Evolutionary conservation across 352 stramenopile species (phyloP).

Genomic region (Phytopythium chamaehyphon): DNA sequence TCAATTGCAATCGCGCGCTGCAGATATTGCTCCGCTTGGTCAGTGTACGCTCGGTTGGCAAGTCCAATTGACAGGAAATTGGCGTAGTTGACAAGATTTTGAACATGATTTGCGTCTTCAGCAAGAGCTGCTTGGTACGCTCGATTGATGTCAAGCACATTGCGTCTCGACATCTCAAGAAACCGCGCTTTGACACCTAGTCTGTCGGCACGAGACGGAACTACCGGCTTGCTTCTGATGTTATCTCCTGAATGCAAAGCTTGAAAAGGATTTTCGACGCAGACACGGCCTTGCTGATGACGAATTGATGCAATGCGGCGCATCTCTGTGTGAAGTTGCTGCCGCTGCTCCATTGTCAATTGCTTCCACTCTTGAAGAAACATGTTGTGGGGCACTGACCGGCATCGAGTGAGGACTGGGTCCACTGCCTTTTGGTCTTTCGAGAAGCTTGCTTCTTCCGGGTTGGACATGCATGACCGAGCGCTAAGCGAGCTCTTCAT

Average conservation of each 20-base stretch:
- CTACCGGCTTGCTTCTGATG: background rate
- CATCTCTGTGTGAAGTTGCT: constrained; percentile 26
- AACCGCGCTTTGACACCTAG: constrained; percentile 44
- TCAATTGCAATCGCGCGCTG: constrained; percentile 18
- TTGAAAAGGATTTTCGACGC: background rate
- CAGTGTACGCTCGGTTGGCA: constrained; percentile 10
- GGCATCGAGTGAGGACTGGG: constrained; percentile 26
- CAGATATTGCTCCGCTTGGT: constrained; percentile 20
- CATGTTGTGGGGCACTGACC: constrained; percentile 20
- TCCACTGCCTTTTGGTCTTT: background rate
- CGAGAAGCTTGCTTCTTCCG: background rate
- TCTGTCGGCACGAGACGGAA: constrained; percentile 25
- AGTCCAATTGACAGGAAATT: constrained; percentile 21
- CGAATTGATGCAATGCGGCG: constrained; percentile 21
- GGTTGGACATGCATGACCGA: background rate
- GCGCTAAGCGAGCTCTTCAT: background rate
- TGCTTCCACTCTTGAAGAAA: constrained; percentile 28
- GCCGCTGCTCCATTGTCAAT: constrained; percentile 15
- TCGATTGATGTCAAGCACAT: constrained; percentile 18
- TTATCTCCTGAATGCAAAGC: no score
- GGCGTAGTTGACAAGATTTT: constrained; percentile 39
- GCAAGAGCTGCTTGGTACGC: constrained; percentile 28
- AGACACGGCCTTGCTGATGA: constrained; percentile 29
- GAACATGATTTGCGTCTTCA: constrained; percentile 20
- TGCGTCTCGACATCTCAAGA: constrained; percentile 24